phyloP scores from a whole-genome alignment of 306 rosid genomes.

The Fragaria iinumae region DNA sequence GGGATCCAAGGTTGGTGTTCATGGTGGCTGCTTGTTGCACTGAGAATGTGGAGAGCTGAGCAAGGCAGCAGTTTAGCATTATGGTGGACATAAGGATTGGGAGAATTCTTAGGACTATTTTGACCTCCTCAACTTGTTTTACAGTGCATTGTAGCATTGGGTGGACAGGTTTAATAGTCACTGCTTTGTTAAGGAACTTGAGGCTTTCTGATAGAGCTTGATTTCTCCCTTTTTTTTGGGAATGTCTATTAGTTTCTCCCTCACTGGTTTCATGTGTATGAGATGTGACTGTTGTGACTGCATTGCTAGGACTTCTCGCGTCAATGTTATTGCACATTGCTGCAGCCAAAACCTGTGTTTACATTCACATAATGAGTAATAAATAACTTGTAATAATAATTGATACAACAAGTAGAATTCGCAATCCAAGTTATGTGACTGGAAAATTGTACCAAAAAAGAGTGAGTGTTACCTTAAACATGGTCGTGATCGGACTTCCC shows the following conservation, averaged over 20 bases:
- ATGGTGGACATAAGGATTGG: conserved; percentile 73
- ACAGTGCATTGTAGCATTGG: conserved; percentile 48
- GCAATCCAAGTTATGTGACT: conserved; percentile 6
- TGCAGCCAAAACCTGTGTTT: conserved; percentile 62
- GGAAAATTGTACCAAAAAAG: background rate
- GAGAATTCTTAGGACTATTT: conserved; percentile 48
- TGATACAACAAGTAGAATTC: background rate
- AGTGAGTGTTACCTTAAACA: conserved; percentile 51
- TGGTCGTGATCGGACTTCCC: conserved; percentile 71
- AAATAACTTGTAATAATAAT: background rate
- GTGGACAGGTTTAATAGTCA: conserved; percentile 37
- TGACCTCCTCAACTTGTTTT: conserved; percentile 69
- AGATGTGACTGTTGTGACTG: conserved; percentile 40
- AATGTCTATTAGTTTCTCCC: conserved; percentile 21
- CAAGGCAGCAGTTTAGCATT: conserved; percentile 77
- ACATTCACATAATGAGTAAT: background rate
- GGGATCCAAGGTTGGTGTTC: conserved; percentile 61
- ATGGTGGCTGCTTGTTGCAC: conserved; percentile 82
- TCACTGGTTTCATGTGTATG: conserved; percentile 19
- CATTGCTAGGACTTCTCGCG: conserved; percentile 37
- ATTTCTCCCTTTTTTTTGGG: conserved; percentile 17
- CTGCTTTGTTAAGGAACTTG: conserved; percentile 51
- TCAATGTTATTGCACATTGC: conserved; percentile 46
- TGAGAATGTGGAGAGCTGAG: conserved; percentile 84
- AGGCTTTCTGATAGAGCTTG: conserved; percentile 44